These are phyloP conservation scores for Aspergillus sclerotialis DNA, from an alignment of 2,329 filamentous ascomycete species.

Conservation along the genomic window DNA sequence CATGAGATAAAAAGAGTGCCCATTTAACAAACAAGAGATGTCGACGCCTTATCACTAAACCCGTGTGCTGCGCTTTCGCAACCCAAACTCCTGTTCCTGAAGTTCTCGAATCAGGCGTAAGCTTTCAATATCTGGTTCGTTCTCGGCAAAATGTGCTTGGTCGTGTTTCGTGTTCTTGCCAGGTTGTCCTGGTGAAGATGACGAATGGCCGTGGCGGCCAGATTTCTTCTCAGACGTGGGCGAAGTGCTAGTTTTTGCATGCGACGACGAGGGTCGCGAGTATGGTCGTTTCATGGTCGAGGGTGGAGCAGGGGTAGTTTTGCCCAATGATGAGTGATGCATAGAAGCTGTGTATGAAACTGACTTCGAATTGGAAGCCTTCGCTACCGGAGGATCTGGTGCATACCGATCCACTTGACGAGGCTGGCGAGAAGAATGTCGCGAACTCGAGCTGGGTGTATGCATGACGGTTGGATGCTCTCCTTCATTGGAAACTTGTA, in stretches of 20 bases:
- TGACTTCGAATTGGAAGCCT: conserved; percentile 14
- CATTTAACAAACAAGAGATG: conserved; percentile 7
- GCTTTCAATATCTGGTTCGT: conserved; percentile 35
- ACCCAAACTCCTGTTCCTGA: conserved; percentile 40
- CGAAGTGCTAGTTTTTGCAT: conserved; percentile 30
- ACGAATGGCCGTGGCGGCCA: conserved; percentile 16
- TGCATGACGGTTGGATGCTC: conserved; percentile 21
- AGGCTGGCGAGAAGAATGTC: conserved; percentile 39
- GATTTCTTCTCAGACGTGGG: conserved; percentile 32
- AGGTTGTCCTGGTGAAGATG: conserved; percentile 21
- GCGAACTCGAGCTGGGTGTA: conserved; percentile 35
- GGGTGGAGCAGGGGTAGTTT: conserved; percentile 21
- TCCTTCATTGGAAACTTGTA: conserved; percentile 7
- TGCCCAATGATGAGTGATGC: conserved; percentile 19
- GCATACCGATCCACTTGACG: conserved; percentile 34
- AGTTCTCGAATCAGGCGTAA: conserved; percentile 38
- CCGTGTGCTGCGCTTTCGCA: conserved; percentile 28
- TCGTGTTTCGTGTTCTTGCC: conserved; percentile 22
- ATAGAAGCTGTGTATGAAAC: conserved; percentile 10
- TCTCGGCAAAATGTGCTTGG: too few species aligned
- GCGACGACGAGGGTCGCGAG: conserved; percentile 32
- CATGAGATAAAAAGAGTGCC: too few species aligned
- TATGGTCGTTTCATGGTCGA: conserved; percentile 24
- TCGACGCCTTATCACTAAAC: too few species aligned
- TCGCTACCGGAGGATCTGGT: conserved; percentile 23